Conservation (phyloP, 495 filamentous ascomycete species). For the Aspergillus homomorphus region DNA sequence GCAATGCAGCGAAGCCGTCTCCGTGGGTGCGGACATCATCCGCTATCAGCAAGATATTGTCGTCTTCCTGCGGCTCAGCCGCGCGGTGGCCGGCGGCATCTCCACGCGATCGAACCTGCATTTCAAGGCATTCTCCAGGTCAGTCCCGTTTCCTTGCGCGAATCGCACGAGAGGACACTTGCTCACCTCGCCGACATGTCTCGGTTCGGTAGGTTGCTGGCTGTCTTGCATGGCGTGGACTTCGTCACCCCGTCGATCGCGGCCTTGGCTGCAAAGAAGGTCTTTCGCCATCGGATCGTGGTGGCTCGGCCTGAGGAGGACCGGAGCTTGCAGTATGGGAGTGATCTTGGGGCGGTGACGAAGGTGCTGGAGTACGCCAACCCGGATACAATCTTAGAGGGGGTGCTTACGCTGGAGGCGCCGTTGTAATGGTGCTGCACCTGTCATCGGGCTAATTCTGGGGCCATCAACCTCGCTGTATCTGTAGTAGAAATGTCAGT, state of each 20-base stretch:
- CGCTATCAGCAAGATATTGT: conserved; percentile 83
- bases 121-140: conserved; percentile 64
- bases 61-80: conserved; percentile 79
- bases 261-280: conserved; percentile 77
- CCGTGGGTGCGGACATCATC: conserved; percentile 60
- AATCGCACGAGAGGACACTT: neutral
- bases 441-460: too few species aligned
- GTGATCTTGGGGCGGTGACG: conserved; percentile 65
- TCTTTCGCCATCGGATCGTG: conserved; percentile 80
- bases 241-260: conserved; percentile 85
- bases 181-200: neutral
- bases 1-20: conserved; percentile 36
- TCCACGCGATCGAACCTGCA: conserved; percentile 75
- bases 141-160: conserved; percentile 19
- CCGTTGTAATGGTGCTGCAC: conserved; percentile 50
- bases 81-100: conserved; percentile 75
- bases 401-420: conserved; percentile 71
- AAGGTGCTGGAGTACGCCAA: conserved; percentile 63
- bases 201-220: conserved; percentile 54
- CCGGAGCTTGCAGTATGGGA: conserved; percentile 90
- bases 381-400: conserved; percentile 77
- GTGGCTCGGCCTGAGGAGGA: conserved; percentile 68
- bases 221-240: conserved; percentile 74
- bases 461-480: neutral
- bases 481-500: neutral